Base-by-base conservation (phyloP, 2,329 filamentous ascomycete species). In the Pezicula neosporulosa region DNA sequence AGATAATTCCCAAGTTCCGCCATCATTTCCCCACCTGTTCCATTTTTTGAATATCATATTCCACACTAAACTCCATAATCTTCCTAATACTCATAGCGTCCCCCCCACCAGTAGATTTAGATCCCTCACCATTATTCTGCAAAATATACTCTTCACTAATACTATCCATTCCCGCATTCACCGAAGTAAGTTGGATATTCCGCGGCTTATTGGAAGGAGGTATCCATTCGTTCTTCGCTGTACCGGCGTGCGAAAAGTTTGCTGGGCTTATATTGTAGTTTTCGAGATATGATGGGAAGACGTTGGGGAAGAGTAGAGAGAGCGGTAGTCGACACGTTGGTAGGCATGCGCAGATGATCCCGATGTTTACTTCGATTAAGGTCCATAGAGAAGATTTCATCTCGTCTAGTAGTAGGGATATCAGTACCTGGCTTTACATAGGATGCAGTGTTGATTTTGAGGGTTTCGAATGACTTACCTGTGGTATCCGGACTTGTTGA, bases 281-380 rank as follows among this genome's bases (percentile, higher is more conserved):
- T 15, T 39, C 15, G 38, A 30, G 24, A 18, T 38, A 10, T 24
- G 51, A 24, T 28, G 58, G 58, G 39, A 62, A 63, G 3, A 61
- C 19, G 6, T 33, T 48, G 2, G 60, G 59, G 15, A 65, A 53
- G 8, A 65, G 9, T 16, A 54, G 45, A 4, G 57, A 37, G 7
- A 70, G 60, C 1, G 65, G 60, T n/a, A 61, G 60, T 38, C 66
- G 62, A 44, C 66, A 62, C 60, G 70, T 68, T 9, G 70, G 69
- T 6, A 71, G 63, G 48, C 68, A 71, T 15, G 70, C 66, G 49
- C 68, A 70, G 30, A 69, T 67, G n/a, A 71, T 65, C 13, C 60
- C 68, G 13, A 63, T 57, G 44, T 66, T 67, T 24, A 63, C 61
- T 60, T 72, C 70, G 30, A 72, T 57, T 9, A 66, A 63, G 18